Percentiles rank a stretch among this genome's conserved stretches.
phyloP scores from a whole-genome alignment of 495 filamentous ascomycete genomes.

The Parachaetomium inaequale region DNA sequence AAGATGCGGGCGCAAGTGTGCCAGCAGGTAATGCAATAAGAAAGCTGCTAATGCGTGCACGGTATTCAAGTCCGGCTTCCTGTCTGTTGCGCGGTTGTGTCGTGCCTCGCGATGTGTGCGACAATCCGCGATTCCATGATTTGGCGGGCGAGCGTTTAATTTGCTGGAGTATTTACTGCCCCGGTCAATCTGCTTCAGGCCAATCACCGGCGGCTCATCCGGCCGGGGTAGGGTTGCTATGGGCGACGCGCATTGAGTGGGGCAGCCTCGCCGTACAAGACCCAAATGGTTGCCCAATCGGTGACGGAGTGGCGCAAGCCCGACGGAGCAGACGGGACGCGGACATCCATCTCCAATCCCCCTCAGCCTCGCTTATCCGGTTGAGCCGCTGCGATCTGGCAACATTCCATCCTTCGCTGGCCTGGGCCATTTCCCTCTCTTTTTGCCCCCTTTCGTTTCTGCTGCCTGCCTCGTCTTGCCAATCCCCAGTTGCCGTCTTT shows the following conservation, averaged over 20 bases:
- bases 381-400: conserved; percentile 18
- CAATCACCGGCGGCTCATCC: conserved; percentile 7
- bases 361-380: conserved; percentile 19
- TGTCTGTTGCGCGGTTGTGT: neutral
- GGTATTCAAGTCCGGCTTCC: neutral
- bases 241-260: conserved; percentile 21
- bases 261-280: neutral
- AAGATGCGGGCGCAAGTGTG: neutral
- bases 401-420: neutral
- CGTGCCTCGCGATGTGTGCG: conserved; percentile 2
- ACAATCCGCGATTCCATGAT: neutral
- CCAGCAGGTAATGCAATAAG: neutral
- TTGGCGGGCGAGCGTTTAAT: conserved; percentile 8
- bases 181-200: neutral
- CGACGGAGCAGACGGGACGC: neutral
- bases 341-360: conserved; percentile 3
- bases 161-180: conserved; percentile 19
- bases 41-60: neutral
- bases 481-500: neutral
- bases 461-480: too few relatives aligned
- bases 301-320: neutral
- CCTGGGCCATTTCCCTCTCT: neutral
- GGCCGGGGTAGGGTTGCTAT: conserved; percentile 15
- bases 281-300: conserved; percentile 4
- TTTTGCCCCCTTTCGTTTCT: neutral